A percentile compares a stretch with the other conserved stretches of the same genome.
Conservation (phyloP, 2,329 filamentous ascomycete genomes). For the Leptographium lundbergii region DNA sequence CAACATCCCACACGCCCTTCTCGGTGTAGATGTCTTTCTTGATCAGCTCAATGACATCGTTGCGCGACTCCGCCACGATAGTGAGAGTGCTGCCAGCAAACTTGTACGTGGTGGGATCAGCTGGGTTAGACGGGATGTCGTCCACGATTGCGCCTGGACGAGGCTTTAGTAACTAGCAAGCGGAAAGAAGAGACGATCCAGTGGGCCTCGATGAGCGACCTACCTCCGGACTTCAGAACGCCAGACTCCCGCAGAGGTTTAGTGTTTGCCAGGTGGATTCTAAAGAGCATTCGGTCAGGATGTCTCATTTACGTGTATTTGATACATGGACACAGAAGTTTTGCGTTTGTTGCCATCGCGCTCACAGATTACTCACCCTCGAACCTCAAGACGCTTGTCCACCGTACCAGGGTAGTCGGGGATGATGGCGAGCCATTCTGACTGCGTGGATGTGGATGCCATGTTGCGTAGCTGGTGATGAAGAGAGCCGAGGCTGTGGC, state of each 20-base stretch:
- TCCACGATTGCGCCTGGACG: constrained; percentile 51
- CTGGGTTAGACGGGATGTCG: constrained; percentile 47
- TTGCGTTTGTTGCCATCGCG: background rate
- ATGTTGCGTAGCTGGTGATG: constrained; percentile 14
- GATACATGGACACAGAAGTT: background rate
- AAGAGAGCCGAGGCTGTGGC: background rate
- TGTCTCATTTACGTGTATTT: background rate
- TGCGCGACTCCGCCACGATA: constrained; percentile 49
- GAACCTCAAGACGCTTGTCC: constrained; percentile 49
- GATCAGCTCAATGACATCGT: constrained; percentile 55
- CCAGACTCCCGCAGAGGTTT: constrained; percentile 40
- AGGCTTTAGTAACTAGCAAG: background rate
- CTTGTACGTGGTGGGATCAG: constrained; percentile 43
- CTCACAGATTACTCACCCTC: constrained; percentile 32
- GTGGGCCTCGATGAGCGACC: constrained; percentile 12
- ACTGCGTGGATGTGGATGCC: constrained; percentile 20
- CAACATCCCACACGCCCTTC: constrained; percentile 68
- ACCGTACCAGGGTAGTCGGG: constrained; percentile 51
- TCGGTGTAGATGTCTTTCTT: constrained; percentile 61
- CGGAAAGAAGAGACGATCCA: too few species aligned
- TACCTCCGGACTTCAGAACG: constrained; percentile 52
- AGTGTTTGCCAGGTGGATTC: constrained; percentile 44
- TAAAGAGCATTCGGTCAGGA: constrained; percentile 11
- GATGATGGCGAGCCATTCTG: constrained; percentile 57
- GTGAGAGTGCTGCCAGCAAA: constrained; percentile 67